Conservation (phyloP, 768 basidiomycete species). For the Mycena vitilis region DNA sequence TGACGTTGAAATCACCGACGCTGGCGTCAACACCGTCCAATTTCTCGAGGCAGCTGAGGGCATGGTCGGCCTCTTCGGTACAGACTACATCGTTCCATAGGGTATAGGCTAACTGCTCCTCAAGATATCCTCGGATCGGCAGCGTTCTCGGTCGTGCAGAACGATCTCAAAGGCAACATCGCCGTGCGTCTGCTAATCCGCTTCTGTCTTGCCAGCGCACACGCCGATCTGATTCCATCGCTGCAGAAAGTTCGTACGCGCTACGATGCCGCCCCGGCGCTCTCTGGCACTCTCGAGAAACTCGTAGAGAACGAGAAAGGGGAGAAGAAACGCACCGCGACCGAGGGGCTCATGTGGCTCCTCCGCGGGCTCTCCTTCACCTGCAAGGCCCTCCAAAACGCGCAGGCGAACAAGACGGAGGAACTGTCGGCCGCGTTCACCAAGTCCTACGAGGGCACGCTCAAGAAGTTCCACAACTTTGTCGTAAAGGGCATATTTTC, state of each 20-base stretch:
- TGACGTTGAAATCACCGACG: constrained; percentile 87
- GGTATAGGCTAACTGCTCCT: constrained; percentile 9
- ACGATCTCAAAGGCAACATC: constrained; percentile 93
- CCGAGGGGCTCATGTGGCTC: constrained; percentile 95
- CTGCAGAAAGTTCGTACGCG: constrained; percentile 89
- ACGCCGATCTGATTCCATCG: constrained; percentile 4
- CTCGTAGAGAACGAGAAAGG: constrained; percentile 86
- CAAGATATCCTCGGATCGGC: constrained; percentile 87
- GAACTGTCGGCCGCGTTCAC: constrained; percentile 83
- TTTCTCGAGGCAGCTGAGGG: constrained; percentile 93
- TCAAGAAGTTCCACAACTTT: constrained; percentile 90
- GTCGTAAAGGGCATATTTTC: constrained; percentile 71
- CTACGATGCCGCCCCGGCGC: constrained; percentile 71
- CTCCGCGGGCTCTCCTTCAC: constrained; percentile 94
- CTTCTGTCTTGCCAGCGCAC: constrained; percentile 12
- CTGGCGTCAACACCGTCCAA: constrained; percentile 86
- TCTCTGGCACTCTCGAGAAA: constrained; percentile 84
- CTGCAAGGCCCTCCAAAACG: constrained; percentile 77
- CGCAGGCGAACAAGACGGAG: constrained; percentile 69
- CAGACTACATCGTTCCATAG: constrained; percentile 37
- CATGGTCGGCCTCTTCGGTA: constrained; percentile 92
- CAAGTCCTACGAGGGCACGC: constrained; percentile 81
- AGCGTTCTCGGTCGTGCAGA: constrained; percentile 86
- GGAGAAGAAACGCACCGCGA: constrained; percentile 90
- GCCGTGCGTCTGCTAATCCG: constrained; percentile 59